Base-by-base conservation (phyloP, 2,329 filamentous ascomycete species). In the Fusarium temperatum region DNA sequence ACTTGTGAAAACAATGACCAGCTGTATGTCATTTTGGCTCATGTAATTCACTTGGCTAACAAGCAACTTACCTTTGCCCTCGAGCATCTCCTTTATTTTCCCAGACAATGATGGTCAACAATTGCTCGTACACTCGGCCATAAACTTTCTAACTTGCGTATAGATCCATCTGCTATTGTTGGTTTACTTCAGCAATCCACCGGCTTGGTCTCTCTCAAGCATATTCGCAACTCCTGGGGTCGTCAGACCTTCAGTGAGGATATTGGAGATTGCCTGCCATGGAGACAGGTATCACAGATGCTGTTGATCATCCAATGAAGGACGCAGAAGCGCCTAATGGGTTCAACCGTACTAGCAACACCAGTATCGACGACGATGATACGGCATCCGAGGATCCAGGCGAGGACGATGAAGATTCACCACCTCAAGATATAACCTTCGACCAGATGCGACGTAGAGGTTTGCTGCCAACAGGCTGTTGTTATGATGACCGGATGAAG, bases 401-500 rank as follows among this genome's bases (percentile, higher is more conserved):
- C 47, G 79, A 82, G 38, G 80, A 80, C 32, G 82, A 82, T 18
- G 82, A 77, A 20, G 80, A 81, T 20, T 78, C 80, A 2, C 82
- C 82, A 15, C 81, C 82, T 6, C 82, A 83, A 22, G 80, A 82
- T 15, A 77, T 85, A 6, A 82, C 81, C 12, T 76, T 81, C 5
- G 82, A 81, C 6, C 81, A 83, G 58, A 75, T 86, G 57, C 81
- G 80, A 20, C 83, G 83, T 64, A 85, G 83, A 42, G 86, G 86
- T 5, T 82, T 89, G 32, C 85, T 94, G 4, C 89, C 92, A 0
- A 95, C 93, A 0, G 94, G 94, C 8, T 90, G 93, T 70, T 96
- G 94, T 75, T 99, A 98, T 80, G 96, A 99, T 84, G 91, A 94
- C 65, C 91, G 96, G 38, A 99, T 99, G 96, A 94, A 96, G 69